These are phyloP conservation scores for Cyanidium caldarium DNA, from an alignment of 23 red algal species.

Conservation along the genomic window DNA sequence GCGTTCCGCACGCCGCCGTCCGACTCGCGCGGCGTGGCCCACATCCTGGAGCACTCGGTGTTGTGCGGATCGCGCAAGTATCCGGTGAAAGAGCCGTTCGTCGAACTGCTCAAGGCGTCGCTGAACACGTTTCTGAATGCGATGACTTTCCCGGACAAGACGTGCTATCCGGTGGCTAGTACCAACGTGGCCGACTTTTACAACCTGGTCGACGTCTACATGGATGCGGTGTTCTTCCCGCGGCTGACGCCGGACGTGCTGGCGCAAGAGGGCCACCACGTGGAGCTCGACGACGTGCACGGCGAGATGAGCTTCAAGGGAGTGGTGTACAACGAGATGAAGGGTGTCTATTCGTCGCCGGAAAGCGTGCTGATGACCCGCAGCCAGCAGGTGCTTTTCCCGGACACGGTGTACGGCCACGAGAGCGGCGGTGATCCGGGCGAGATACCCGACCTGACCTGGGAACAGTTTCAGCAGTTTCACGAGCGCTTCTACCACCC, in stretches of 20 bases:
- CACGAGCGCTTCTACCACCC: slow-evolving; percentile 86
- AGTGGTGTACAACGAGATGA: slow-evolving; percentile 98
- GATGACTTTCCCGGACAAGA: slow-evolving; percentile 85
- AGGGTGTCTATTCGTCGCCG: slow-evolving; percentile 60
- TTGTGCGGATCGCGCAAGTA: slow-evolving; percentile 90
- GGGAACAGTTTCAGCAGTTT: slow-evolving; percentile 78
- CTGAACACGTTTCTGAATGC: slow-evolving; percentile 96
- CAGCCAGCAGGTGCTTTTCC: slow-evolving; percentile 70
- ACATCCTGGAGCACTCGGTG: slow-evolving; percentile 82
- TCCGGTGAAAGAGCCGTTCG: slow-evolving; percentile 97
- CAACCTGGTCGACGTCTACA: slow-evolving; percentile 92
- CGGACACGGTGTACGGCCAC: slow-evolving; percentile 79
- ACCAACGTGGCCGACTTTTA: slow-evolving; percentile 93
- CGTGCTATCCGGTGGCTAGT: slow-evolving; percentile 80
- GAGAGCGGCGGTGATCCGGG: slow-evolving; percentile 90
- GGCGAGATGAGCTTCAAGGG: slow-evolving; percentile 45
- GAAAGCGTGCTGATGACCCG: slow-evolving; percentile 43
- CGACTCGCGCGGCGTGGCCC: slow-evolving; percentile 47
- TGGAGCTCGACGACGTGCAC: slow-evolving; percentile 27
- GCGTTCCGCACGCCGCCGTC: slow-evolving; percentile 78
- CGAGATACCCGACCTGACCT: slow-evolving; percentile 77
- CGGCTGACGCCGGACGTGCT: slow-evolving; percentile 83
- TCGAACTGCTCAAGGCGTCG: slow-evolving; percentile 82
- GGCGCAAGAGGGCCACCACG: slow-evolving; percentile 82
- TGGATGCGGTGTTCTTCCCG: slow-evolving; percentile 92